Conservation (phyloP, 305 asterid species). For the Lippia alba region DNA sequence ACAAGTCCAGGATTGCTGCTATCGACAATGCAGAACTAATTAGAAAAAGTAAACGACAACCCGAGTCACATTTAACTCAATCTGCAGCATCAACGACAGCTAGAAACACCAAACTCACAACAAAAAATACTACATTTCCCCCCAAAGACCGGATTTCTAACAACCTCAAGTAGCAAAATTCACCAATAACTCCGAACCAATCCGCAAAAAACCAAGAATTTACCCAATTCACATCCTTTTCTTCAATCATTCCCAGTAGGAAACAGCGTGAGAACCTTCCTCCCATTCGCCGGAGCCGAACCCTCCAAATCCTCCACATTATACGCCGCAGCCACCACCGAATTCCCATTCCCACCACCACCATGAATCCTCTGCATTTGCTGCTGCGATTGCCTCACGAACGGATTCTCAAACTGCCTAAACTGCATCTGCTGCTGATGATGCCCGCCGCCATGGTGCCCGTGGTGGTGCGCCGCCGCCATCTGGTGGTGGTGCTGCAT, state of each 20-base stretch:
- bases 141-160: constrained; percentile 33
- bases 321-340: constrained; percentile 38
- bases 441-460: constrained; percentile 36
- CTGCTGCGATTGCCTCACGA: constrained; percentile 51
- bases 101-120: constrained; percentile 31
- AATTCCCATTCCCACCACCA: constrained; percentile 24
- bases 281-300: constrained; percentile 43
- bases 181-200: constrained; percentile 9
- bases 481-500: constrained; percentile 43
- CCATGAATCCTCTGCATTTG: constrained; percentile 68
- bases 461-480: constrained; percentile 32
- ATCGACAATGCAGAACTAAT: constrained; percentile 13
- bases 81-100: constrained; percentile 29
- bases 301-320: constrained; percentile 53
- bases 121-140: constrained; percentile 22
- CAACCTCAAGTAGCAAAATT: constrained; percentile 19
- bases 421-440: constrained; percentile 64
- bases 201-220: background rate
- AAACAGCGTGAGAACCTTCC: constrained; percentile 70
- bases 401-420: constrained; percentile 66
- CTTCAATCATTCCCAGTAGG: constrained; percentile 62
- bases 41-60: constrained; percentile 14
- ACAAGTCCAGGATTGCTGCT: background rate
- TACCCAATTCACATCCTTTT: background rate
- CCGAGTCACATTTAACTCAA: background rate